Percentiles rank a stretch among this genome's conserved stretches.
phyloP scores from a whole-genome alignment of 2,329 filamentous ascomycete genomes.

The Akanthomyces lecanii region DNA sequence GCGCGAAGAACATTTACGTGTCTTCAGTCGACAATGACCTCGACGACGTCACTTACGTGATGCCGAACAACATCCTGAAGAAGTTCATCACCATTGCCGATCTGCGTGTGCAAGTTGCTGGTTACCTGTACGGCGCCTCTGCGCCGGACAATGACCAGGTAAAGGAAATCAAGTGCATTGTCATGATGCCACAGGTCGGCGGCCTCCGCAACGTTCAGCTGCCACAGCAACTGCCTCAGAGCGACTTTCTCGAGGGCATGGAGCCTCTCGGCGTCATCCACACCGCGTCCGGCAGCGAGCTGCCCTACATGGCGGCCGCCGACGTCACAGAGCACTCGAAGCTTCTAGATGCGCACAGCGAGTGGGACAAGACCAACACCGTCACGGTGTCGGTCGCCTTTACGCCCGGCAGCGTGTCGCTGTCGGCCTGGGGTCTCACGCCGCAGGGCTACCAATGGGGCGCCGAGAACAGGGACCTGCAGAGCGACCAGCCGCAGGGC shows the following conservation, averaged over 20 bases:
- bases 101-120: conserved; percentile 91
- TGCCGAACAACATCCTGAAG: conserved; percentile 98
- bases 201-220: conserved; percentile 88
- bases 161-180: conserved; percentile 94
- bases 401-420: conserved; percentile 91
- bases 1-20: conserved; percentile 98
- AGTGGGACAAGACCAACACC: conserved; percentile 73
- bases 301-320: conserved; percentile 90
- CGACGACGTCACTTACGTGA: conserved; percentile 91
- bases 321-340: conserved; percentile 94
- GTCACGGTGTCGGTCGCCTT: conserved; percentile 95
- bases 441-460: conserved; percentile 96
- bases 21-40: conserved; percentile 90
- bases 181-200: conserved; percentile 96
- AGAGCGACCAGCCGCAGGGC: conserved; percentile 88
- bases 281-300: conserved; percentile 89
- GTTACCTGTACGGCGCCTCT: conserved; percentile 89
- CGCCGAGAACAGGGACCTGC: conserved; percentile 87
- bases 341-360: conserved; percentile 72
- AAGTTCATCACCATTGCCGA: conserved; percentile 97
- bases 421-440: conserved; percentile 89
- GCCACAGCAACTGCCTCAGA: conserved; percentile 83
- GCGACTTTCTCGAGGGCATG: conserved; percentile 80
- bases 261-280: conserved; percentile 95
- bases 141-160: conserved; percentile 93